Evolutionary conservation across 2,329 filamentous ascomycete genomes (phyloP).

Genomic region (Leptographium wingfieldii): DNA sequence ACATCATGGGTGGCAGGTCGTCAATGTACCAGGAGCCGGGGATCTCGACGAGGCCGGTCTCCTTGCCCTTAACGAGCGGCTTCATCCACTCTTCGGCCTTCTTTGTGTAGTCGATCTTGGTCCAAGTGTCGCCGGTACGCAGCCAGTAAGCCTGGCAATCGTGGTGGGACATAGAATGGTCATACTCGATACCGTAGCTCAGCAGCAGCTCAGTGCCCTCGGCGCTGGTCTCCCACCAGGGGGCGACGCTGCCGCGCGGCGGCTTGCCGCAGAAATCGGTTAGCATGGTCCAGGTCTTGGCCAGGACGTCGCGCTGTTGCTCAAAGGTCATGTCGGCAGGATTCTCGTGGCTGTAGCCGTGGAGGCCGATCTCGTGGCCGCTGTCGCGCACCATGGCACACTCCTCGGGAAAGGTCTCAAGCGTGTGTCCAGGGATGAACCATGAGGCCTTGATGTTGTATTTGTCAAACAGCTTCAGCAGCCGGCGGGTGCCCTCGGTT

Average conservation of each 20-base stretch:
- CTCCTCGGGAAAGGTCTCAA: slow-evolving; percentile 36
- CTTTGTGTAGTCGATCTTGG: slow-evolving; percentile 53
- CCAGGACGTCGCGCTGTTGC: slow-evolving; percentile 62
- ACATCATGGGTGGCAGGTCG: slow-evolving; percentile 58
- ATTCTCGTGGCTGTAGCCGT: slow-evolving; percentile 23
- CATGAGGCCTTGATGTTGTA: slow-evolving; percentile 55
- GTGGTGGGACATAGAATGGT: slow-evolving; percentile 54
- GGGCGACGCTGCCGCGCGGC: slow-evolving; percentile 58
- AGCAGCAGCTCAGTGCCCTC: slow-evolving; percentile 55
- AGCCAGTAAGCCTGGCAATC: slow-evolving; percentile 54
- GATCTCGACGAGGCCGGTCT: slow-evolving; percentile 55
- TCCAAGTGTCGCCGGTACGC: slow-evolving; percentile 51
- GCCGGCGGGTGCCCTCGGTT: slow-evolving; percentile 48
- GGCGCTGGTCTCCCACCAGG: slow-evolving; percentile 60
- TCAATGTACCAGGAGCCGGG: slow-evolving; percentile 53
- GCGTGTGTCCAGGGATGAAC: slow-evolving; percentile 36
- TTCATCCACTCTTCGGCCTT: slow-evolving; percentile 55
- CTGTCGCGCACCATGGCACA: slow-evolving; percentile 31
- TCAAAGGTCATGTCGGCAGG: slow-evolving; percentile 49
- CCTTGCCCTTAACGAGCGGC: slow-evolving; percentile 43
- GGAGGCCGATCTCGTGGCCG: slow-evolving; percentile 37
- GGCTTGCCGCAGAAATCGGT: slow-evolving; percentile 61
- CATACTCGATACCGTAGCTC: slow-evolving; percentile 56
- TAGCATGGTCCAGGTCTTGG: slow-evolving; percentile 60
- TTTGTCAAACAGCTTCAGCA: slow-evolving; percentile 60